Conservation (phyloP, 2,329 filamentous ascomycete species). For the Neopestalotiopsis rosae region DNA sequence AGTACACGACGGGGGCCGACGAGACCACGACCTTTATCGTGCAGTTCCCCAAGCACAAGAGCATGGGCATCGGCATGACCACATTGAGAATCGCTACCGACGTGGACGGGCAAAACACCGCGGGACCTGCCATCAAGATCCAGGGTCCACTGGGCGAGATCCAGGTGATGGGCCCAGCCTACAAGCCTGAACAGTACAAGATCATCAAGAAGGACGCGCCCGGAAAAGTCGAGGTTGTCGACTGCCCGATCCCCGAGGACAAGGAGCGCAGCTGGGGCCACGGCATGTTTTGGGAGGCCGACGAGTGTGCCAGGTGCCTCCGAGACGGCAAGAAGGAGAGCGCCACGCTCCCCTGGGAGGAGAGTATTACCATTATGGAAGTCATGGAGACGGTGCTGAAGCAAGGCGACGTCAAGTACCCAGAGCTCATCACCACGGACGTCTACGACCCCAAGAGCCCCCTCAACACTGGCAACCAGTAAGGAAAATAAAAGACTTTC, state of each 20-base stretch:
- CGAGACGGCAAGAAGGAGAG: slow-evolving; percentile 81
- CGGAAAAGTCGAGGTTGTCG: slow-evolving; percentile 54
- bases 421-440: slow-evolving; percentile 60
- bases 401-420: slow-evolving; percentile 60
- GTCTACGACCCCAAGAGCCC: slow-evolving; percentile 65
- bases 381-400: slow-evolving; percentile 61
- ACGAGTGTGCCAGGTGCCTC: slow-evolving; percentile 77
- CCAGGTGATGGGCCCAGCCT: slow-evolving; percentile 76
- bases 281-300: slow-evolving; percentile 90
- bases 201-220: slow-evolving; percentile 61
- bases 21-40: slow-evolving; percentile 80
- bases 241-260: slow-evolving; percentile 60
- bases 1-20: slow-evolving; percentile 77
- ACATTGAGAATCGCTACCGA: slow-evolving; percentile 66
- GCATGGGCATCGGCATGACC: slow-evolving; percentile 76
- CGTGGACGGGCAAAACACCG: slow-evolving; percentile 63
- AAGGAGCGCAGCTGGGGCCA: slow-evolving; percentile 63
- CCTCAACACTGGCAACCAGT: slow-evolving; percentile 58
- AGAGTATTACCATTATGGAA: slow-evolving; percentile 88
- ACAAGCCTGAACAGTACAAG: slow-evolving; percentile 68
- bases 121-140: slow-evolving; percentile 74
- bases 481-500: background rate
- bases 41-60: slow-evolving; percentile 71
- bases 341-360: slow-evolving; percentile 69
- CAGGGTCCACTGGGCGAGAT: slow-evolving; percentile 84